A percentile compares a stretch with the other conserved stretches of the same genome.
Evolutionary conservation across 2,329 filamentous ascomycete species (phyloP).

Genomic region (Fusarium veterinarium): DNA sequence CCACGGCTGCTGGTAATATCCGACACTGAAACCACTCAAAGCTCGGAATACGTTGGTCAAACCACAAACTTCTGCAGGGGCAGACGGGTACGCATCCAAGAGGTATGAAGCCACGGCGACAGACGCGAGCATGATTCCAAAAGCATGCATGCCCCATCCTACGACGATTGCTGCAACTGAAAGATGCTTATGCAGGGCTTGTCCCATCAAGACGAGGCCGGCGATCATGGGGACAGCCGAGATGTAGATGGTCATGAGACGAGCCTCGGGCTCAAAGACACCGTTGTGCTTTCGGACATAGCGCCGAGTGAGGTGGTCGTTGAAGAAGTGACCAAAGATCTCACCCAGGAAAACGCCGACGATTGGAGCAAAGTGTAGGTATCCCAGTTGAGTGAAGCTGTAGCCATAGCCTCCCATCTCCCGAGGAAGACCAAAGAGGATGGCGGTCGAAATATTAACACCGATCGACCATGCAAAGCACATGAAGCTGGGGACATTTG

Average conservation of each 20-base stretch:
- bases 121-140: constrained; percentile 64
- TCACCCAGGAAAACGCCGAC: constrained; percentile 66
- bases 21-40: constrained; percentile 60
- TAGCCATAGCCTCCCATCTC: constrained; percentile 61
- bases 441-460: constrained; percentile 66
- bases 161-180: constrained; percentile 44
- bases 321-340: constrained; percentile 65
- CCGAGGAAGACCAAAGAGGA: constrained; percentile 54
- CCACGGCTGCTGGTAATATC: constrained; percentile 62
- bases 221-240: constrained; percentile 60
- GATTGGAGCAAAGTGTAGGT: constrained; percentile 69
- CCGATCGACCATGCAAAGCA: constrained; percentile 64
- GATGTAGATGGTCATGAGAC: constrained; percentile 61
- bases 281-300: constrained; percentile 61
- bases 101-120: constrained; percentile 61
- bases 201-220: constrained; percentile 64
- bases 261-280: constrained; percentile 67
- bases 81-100: constrained; percentile 62
- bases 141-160: constrained; percentile 65
- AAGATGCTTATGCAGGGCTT: constrained; percentile 58
- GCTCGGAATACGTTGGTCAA: constrained; percentile 55
- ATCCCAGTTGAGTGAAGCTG: constrained; percentile 61
- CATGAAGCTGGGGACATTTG: constrained; percentile 13
- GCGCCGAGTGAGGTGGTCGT: constrained; percentile 60
- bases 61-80: constrained; percentile 58